Conservation (phyloP, 2,329 filamentous ascomycete species). For the Pseudogymnoascus sp. region DNA sequence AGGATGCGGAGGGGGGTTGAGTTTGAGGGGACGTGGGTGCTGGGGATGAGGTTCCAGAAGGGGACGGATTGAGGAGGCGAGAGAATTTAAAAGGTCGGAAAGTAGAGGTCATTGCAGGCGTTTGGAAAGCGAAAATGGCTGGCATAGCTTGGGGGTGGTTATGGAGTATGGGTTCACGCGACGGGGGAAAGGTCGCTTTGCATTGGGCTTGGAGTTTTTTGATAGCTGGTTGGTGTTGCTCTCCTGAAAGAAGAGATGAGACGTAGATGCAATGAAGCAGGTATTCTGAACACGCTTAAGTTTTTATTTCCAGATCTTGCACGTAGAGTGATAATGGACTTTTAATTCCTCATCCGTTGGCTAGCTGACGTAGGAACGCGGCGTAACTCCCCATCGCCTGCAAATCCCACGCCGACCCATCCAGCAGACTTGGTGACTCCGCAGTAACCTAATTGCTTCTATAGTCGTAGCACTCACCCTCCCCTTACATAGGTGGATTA, state of each 20-base stretch:
- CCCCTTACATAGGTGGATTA: background rate
- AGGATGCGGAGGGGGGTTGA: slow-evolving; percentile 76
- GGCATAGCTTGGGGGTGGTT: background rate
- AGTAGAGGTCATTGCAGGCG: background rate
- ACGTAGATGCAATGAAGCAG: background rate
- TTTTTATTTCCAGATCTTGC: background rate
- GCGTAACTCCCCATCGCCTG: background rate
- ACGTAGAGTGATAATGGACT: background rate
- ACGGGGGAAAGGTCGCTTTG: background rate
- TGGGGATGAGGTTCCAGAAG: slow-evolving; percentile 47
- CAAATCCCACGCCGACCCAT: background rate
- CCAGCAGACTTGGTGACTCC: background rate
- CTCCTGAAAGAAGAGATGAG: background rate
- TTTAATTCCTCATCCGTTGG: background rate
- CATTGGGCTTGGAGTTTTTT: slow-evolving; percentile 1
- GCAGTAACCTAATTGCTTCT: background rate
- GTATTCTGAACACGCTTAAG: background rate
- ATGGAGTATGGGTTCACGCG: background rate
- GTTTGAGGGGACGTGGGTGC: slow-evolving; percentile 80
- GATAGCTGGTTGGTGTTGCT: background rate
- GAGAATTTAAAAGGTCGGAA: background rate
- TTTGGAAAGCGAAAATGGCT: slow-evolving; percentile 2
- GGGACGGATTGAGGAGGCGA: slow-evolving; percentile 14
- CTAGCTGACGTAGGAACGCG: background rate
- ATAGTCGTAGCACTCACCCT: background rate